These are phyloP conservation scores for Phytopythium delawarense DNA, from an alignment of 352 stramenopile genomes.

Conservation along the genomic window DNA sequence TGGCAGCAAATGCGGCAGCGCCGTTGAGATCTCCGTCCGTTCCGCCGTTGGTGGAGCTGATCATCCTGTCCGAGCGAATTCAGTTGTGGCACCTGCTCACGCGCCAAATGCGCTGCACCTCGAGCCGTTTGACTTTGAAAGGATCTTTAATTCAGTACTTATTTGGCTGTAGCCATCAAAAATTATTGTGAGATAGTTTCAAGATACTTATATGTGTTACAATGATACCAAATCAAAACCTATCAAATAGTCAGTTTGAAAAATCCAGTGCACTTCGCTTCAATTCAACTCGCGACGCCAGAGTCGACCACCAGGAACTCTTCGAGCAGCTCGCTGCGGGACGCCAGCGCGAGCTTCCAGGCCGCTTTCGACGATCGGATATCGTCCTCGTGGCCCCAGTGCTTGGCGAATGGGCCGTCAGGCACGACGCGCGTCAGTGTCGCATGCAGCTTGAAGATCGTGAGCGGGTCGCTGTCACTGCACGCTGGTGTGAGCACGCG, in stretches of 20 bases:
- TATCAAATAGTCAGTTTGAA: no score
- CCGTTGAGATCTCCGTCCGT: background rate
- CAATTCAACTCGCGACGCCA: background rate
- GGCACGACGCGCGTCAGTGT: background rate
- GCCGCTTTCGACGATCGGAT: background rate
- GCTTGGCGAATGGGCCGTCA: background rate
- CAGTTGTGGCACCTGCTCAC: background rate
- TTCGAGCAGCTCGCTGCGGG: background rate
- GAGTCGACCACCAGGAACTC: background rate
- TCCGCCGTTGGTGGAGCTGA: background rate
- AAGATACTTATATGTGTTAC: no score
- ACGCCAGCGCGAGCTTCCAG: background rate
- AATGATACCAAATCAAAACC: no score
- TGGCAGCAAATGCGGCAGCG: background rate
- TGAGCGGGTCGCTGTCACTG: background rate
- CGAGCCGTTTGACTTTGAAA: no score
- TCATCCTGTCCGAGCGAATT: background rate
- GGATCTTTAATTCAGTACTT: no score
- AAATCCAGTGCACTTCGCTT: background rate
- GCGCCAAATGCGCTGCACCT: no score
- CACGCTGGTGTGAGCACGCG: background rate
- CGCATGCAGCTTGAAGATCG: background rate
- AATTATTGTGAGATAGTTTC: no score
- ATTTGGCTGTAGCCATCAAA: no score
- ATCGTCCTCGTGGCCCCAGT: background rate